phyloP scores from a whole-genome alignment of 192 early-diverging fungal genomes.

The Phlyctochytrium arcticum region DNA sequence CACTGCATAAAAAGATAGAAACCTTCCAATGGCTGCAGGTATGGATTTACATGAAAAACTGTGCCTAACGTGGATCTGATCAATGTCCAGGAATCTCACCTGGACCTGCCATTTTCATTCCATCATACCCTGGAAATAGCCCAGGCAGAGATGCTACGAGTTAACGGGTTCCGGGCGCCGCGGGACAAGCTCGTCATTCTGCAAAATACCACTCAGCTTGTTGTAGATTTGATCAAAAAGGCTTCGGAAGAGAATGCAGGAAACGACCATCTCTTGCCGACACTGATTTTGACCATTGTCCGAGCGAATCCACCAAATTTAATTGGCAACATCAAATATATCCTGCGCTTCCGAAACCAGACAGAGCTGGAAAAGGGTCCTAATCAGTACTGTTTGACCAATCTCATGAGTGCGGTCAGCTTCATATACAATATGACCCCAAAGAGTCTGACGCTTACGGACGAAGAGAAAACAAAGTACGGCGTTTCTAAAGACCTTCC shows the following conservation, averaged over 20 bases:
- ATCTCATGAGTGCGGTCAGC: conserved; percentile 52
- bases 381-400: conserved; percentile 49
- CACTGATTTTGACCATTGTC: conserved; percentile 43
- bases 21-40: conserved; percentile 44
- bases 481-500: conserved; percentile 4
- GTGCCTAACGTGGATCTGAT: background rate
- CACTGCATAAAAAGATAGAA: conserved; percentile 38
- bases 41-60: background rate
- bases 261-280: conserved; percentile 46
- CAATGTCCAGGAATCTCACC: conserved; percentile 35
- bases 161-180: conserved; percentile 47
- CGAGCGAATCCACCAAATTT: conserved; percentile 48
- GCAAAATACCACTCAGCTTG: conserved; percentile 36
- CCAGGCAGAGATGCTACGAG: conserved; percentile 36
- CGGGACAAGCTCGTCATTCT: conserved; percentile 43
- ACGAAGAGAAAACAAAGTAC: conserved; percentile 26
- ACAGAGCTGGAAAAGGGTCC: conserved; percentile 41
- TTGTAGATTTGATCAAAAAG: conserved; percentile 43
- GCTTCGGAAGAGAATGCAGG: conserved; percentile 27
- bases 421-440: conserved; percentile 52
- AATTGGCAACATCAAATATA: conserved; percentile 54
- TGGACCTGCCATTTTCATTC: conserved; percentile 46
- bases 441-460: conserved; percentile 40
- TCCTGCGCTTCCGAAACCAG: conserved; percentile 44
- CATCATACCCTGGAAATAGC: conserved; percentile 39